A percentile compares a stretch with the other conserved stretches of the same genome.
Conservation (phyloP, 1,284 basidiomycete genomes). For the Porogramme epimiltina region DNA sequence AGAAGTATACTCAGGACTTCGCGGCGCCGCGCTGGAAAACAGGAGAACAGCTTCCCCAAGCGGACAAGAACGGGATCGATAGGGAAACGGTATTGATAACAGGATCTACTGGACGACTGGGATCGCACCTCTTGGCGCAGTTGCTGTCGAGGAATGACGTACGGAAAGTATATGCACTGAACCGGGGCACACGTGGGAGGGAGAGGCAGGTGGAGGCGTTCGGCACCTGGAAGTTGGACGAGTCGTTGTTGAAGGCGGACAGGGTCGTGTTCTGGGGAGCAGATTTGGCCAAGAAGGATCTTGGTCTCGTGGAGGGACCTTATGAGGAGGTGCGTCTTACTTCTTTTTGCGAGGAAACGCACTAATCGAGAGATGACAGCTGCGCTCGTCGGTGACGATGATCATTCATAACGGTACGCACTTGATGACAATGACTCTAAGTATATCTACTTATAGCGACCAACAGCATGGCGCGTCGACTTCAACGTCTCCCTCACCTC, state of each 20-base stretch:
- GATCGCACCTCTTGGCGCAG: slow-evolving; percentile 31
- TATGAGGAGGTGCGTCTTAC: not conserved
- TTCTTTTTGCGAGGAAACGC: no score
- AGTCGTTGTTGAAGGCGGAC: slow-evolving; percentile 1
- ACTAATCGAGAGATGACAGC: slow-evolving; percentile 15
- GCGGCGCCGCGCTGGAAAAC: not conserved
- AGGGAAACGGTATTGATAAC: slow-evolving; percentile 31
- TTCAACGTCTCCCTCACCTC: slow-evolving; percentile 39
- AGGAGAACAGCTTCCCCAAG: no score
- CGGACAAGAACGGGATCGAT: slow-evolving; percentile 16
- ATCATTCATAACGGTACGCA: not conserved
- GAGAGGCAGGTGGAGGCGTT: slow-evolving; percentile 31
- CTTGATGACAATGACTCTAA: not conserved
- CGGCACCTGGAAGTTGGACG: slow-evolving; percentile 21
- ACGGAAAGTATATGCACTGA: slow-evolving; percentile 34
- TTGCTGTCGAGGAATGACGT: slow-evolving; percentile 28
- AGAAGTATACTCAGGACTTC: slow-evolving; percentile 30
- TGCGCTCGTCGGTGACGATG: not conserved
- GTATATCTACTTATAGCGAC: no score
- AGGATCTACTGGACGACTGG: slow-evolving; percentile 39
- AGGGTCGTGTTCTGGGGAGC: not conserved
- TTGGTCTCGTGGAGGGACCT: not conserved
- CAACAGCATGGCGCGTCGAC: slow-evolving; percentile 44
- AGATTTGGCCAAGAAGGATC: not conserved
- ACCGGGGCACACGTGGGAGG: slow-evolving; percentile 25